Evolutionary conservation across 2,329 filamentous ascomycete species (phyloP).

Genomic region (Neophaeococcomyces aloes): DNA sequence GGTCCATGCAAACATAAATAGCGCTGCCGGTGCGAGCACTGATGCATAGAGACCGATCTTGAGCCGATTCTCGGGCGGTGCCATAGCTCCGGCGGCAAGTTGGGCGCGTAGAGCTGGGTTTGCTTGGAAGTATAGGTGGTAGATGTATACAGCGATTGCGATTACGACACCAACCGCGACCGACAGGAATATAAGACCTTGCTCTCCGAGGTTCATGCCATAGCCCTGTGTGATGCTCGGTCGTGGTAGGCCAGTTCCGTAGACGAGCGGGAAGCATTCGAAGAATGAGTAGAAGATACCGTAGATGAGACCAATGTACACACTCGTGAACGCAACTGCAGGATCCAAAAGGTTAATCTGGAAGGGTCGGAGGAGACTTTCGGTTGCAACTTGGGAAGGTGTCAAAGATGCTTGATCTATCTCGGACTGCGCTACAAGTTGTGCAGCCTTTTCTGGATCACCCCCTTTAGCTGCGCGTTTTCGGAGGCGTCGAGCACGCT

Average conservation of each 20-base stretch:
- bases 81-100: slow-evolving; percentile 33
- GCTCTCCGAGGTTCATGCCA: slow-evolving; percentile 47
- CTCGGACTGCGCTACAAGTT: slow-evolving; percentile 53
- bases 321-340: slow-evolving; percentile 49
- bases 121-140: slow-evolving; percentile 44
- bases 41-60: slow-evolving; percentile 44
- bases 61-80: slow-evolving; percentile 40
- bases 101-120: slow-evolving; percentile 35
- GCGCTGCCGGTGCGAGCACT: slow-evolving; percentile 43
- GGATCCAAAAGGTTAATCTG: slow-evolving; percentile 53
- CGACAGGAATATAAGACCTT: slow-evolving; percentile 52
- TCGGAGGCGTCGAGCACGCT: slow-evolving; percentile 51
- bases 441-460: slow-evolving; percentile 10
- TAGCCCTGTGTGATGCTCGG: slow-evolving; percentile 39
- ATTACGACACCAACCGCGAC: slow-evolving; percentile 48
- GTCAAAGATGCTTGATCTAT: slow-evolving; percentile 49
- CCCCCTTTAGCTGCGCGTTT: slow-evolving; percentile 44
- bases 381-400: slow-evolving; percentile 35
- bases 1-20: slow-evolving; percentile 43
- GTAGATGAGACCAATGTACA: slow-evolving; percentile 52
- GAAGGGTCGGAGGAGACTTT: slow-evolving; percentile 50
- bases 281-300: slow-evolving; percentile 45
- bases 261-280: slow-evolving; percentile 57
- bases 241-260: slow-evolving; percentile 31
- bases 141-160: slow-evolving; percentile 40